Evolutionary conservation across 2,329 filamentous ascomycete genomes (phyloP), one percentile per base, ranked within the genome.

Genomic region (Emericellopsis atlantica): DNA sequence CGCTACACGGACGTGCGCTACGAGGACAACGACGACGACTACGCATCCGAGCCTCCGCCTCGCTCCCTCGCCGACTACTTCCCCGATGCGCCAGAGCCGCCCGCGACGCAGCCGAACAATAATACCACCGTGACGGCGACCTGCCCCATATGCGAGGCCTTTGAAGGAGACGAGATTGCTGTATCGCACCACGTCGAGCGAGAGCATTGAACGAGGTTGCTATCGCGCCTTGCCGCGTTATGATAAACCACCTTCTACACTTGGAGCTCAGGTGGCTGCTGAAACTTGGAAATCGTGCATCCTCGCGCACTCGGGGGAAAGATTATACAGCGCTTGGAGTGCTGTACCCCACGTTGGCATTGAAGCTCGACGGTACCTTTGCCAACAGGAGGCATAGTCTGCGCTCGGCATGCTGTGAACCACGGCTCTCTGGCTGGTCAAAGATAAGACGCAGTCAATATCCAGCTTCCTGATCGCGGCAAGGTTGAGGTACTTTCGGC

Each of bases 101-200:
- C 54, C 7, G 31, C 33, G 18, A 31, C 37, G 14, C 43, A 34
- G 4, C 32, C 16, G 23, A 39, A 26, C 11, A 18, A 15, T 15
- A 11, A 37, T 10, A 15, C 38, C 38, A 22, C 22, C 6, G 24
- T 18, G 15, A 45, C 43, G 4, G 48, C 56, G 5, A 66, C 57
- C 6, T 86, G 81, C 53, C 81, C 81, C 0, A 74, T 86, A 1
- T 86, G 81, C 52, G 67, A 67, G 4, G 58, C 52, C 0, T 86
- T 85, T 54, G 69, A 80, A 48, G 81, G 81, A 2, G 81, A 86
- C 48, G 80, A 81, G 49, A 61, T 64, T 1, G 81, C 81, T 8
- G 78, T 86, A 9, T 73, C 74, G 9, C 69, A 80, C 56, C 81
- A 86, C 50, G 77, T 85, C 44, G 72, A 64, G 16, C 48, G 48